Evolutionary conservation across 2,329 filamentous ascomycete genomes (phyloP).

Genomic region (Trichoderma semiorbis): DNA sequence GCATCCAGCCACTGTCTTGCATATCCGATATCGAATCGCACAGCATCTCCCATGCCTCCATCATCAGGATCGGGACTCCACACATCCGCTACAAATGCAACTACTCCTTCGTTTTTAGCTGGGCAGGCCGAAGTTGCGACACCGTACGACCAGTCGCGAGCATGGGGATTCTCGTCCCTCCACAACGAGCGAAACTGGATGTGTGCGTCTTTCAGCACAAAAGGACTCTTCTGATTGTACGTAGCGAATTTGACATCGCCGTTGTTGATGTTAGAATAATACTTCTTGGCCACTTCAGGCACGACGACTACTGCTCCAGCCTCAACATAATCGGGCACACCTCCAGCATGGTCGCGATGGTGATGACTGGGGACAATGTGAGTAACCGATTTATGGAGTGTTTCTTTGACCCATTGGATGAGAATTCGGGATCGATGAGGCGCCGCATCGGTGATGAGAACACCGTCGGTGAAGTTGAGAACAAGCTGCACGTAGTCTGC

Average conservation of each 20-base stretch:
- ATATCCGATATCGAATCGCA: slow-evolving; percentile 14
- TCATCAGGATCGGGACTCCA: not conserved
- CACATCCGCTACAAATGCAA: not conserved
- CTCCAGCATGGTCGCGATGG: not conserved
- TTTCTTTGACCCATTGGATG: not conserved
- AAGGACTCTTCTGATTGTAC: not conserved
- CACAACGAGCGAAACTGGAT: not conserved
- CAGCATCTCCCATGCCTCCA: not conserved
- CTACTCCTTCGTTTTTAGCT: not conserved
- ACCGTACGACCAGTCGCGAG: not conserved
- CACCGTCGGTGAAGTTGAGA: not conserved
- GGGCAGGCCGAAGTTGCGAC: not conserved
- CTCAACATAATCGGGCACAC: not conserved
- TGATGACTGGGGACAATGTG: not conserved
- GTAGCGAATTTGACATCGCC: not conserved
- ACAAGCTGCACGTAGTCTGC: slow-evolving; percentile 7
- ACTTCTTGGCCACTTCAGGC: not conserved
- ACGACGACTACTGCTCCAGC: not conserved
- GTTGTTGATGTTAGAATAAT: not conserved
- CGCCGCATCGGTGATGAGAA: not conserved
- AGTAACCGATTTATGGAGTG: not conserved
- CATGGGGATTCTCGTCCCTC: not conserved
- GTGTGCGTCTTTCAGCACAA: not conserved
- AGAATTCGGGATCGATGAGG: not conserved
- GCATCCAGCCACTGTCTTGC: slow-evolving; percentile 27